Conservation (phyloP, 805 yeast genomes). For the Yarrowia keelungensis region DNA sequence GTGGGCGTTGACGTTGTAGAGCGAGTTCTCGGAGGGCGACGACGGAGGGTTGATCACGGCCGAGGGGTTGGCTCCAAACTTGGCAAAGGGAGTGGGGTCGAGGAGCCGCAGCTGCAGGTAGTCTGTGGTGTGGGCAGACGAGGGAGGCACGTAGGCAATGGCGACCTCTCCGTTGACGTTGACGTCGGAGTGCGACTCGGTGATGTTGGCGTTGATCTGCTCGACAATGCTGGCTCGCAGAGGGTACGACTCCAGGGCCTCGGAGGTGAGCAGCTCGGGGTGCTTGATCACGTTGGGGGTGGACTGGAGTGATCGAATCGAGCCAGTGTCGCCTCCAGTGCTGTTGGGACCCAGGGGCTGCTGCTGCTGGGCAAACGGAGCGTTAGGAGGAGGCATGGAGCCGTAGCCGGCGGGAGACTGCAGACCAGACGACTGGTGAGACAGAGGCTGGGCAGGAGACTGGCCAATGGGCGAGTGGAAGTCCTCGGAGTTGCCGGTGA, state of each 20-base stretch:
- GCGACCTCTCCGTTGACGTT: slow-evolving; percentile 87
- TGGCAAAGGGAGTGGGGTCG: slow-evolving; percentile 17
- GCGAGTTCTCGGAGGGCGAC: slow-evolving; percentile 45
- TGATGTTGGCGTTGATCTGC: slow-evolving; percentile 73
- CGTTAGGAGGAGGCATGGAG: slow-evolving; percentile 37
- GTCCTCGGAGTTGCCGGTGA: slow-evolving; percentile 31
- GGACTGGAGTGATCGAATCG: slow-evolving; percentile 44
- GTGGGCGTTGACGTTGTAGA: slow-evolving; percentile 38
- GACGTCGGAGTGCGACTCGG: slow-evolving; percentile 69
- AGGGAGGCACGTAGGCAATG: slow-evolving; percentile 60
- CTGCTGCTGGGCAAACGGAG: slow-evolving; percentile 39
- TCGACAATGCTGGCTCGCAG: slow-evolving; percentile 71
- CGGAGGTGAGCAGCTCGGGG: slow-evolving; percentile 46
- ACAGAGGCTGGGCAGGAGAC: slow-evolving; percentile 15
- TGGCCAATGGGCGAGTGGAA: slow-evolving; percentile 30
- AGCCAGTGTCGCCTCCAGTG: slow-evolving; percentile 43
- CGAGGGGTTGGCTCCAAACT: slow-evolving; percentile 59
- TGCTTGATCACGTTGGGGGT: slow-evolving; percentile 41
- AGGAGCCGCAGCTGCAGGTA: slow-evolving; percentile 21
- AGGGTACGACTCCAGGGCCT: slow-evolving; percentile 59
- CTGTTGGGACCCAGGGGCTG: slow-evolving; percentile 28
- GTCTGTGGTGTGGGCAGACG: slow-evolving; percentile 31
- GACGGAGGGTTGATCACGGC: slow-evolving; percentile 55
- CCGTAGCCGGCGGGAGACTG: slow-evolving; percentile 20
- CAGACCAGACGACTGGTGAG: slow-evolving; percentile 5